Evolutionary conservation across 2,329 filamentous ascomycete genomes (phyloP).

Genomic region (Scedosporium minutisporum): DNA sequence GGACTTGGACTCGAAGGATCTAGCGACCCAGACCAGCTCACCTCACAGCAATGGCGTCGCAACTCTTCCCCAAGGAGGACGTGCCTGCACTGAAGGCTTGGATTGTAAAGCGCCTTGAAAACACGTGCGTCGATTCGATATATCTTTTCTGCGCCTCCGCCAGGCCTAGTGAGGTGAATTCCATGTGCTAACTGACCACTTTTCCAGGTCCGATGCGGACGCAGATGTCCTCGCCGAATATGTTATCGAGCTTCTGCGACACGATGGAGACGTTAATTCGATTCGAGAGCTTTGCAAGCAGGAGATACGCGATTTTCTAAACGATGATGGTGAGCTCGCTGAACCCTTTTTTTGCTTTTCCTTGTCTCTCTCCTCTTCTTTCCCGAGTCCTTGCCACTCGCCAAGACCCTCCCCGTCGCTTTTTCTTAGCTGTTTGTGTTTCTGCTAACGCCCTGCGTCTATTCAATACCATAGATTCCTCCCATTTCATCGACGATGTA

Average conservation of each 20-base stretch:
- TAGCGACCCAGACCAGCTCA: neutral
- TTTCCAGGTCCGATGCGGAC: constrained; percentile 62
- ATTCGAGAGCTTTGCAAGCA: constrained; percentile 60
- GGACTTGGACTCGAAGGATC: neutral
- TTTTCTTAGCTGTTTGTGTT: neutral
- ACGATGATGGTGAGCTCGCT: constrained; percentile 38
- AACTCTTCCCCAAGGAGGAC: constrained; percentile 53
- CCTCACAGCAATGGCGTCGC: neutral
- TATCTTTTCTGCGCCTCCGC: constrained; percentile 5
- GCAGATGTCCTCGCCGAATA: constrained; percentile 76
- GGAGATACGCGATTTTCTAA: constrained; percentile 67
- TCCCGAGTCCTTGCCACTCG: neutral
- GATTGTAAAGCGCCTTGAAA: constrained; percentile 68
- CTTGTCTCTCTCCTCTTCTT: too few relatives aligned
- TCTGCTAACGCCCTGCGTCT: too few relatives aligned
- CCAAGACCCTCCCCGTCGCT: neutral
- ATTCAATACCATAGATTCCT: constrained; percentile 33
- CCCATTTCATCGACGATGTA: constrained; percentile 59
- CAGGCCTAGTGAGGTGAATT: neutral
- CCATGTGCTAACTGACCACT: constrained; percentile 5
- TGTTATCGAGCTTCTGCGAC: constrained; percentile 62
- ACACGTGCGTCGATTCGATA: constrained; percentile 46
- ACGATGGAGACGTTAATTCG: constrained; percentile 55
- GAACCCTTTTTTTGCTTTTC: neutral
- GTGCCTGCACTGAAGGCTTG: constrained; percentile 59